A percentile compares a stretch with the other conserved stretches of the same genome.
Conservation (phyloP, 1,139 yeast genomes). For the Scheffersomyces titani region DNA sequence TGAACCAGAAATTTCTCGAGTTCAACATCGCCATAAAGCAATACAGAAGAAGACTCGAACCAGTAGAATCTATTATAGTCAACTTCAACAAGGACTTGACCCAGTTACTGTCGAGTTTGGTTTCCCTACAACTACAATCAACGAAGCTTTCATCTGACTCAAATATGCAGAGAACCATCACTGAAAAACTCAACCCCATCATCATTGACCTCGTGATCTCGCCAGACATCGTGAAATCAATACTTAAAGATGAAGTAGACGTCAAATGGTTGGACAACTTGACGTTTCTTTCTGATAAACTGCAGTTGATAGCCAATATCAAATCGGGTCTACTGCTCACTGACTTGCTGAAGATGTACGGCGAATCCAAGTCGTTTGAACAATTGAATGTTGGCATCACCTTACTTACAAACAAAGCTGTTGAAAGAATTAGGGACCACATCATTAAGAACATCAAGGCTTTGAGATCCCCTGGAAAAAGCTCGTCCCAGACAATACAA, state of each 20-base stretch:
- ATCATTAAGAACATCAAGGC: constrained; percentile 63
- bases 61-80: constrained; percentile 41
- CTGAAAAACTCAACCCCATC: constrained; percentile 65
- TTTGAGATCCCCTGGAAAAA: constrained; percentile 47
- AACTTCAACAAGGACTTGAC: constrained; percentile 60
- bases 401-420: constrained; percentile 49
- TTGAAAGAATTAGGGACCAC: constrained; percentile 76
- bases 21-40: constrained; percentile 37
- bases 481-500: constrained; percentile 77
- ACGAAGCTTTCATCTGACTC: constrained; percentile 36
- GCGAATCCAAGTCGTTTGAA: constrained; percentile 33
- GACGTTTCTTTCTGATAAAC: constrained; percentile 56
- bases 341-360: constrained; percentile 16
- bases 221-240: constrained; percentile 58
- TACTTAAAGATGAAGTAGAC: constrained; percentile 49
- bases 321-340: constrained; percentile 17
- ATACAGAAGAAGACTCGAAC: constrained; percentile 37
- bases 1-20: constrained; percentile 27
- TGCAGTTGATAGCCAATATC: constrained; percentile 42
- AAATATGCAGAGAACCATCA: constrained; percentile 53
- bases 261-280: constrained; percentile 61
- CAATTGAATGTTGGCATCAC: constrained; percentile 42
- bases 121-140: constrained; percentile 56
- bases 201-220: constrained; percentile 75
- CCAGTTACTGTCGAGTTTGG: constrained; percentile 60